Base-by-base conservation (phyloP, 1,284 basidiomycete species). In the Peniophora sp. region DNA sequence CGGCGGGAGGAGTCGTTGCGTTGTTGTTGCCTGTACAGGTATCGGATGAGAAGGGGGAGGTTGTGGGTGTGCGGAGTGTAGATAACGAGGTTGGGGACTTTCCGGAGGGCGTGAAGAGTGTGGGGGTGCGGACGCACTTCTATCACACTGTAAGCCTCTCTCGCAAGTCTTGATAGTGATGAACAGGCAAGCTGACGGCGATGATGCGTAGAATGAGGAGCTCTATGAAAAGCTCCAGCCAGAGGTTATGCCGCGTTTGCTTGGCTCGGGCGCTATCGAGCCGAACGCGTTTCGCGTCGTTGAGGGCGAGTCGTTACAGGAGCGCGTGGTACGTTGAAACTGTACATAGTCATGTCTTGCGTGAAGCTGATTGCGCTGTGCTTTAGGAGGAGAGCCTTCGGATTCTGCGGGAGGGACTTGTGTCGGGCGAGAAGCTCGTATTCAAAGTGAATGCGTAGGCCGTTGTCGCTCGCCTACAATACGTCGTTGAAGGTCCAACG, bases 11-110 rank as follows among this genome's bases (percentile, higher is more conserved):
- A 14, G 67, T 58, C 12, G 62, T 77, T 2, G 75, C 75, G 15
- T 53, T 77, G 14, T 62, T 79, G n/a, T 52, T 76, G 24, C 78
- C 78, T 1, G 62, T 76, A 20, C 37, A 17, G 15, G 15, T 41
- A 5, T 41, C 37, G 37, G 15, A 41, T 20, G 37, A 41, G 37
- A 15, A 6, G 5, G 37, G 37, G n/a, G n/a, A 41, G 18, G 18
- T 20, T 41, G 37, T 20, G 5, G n/a, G 15, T 8, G 8, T 41
- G 37, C n/a, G n/a, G 15, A 8, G 8, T 5, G 6, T n/a, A 49
- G 79, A 78, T 58, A 64, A 68, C 24, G 39, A 51, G 43, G 36
- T 47, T n/a, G 14, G 27, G 17, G 14, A n/a, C 11, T 11, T 43
- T 15, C 37, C 24, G 12, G 24, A 37, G 6, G 49, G 41, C 35